These are phyloP conservation scores for Teratosphaeriaceae sp. DNA, from an alignment of 2,329 filamentous ascomycete genomes.

Conservation along the genomic window DNA sequence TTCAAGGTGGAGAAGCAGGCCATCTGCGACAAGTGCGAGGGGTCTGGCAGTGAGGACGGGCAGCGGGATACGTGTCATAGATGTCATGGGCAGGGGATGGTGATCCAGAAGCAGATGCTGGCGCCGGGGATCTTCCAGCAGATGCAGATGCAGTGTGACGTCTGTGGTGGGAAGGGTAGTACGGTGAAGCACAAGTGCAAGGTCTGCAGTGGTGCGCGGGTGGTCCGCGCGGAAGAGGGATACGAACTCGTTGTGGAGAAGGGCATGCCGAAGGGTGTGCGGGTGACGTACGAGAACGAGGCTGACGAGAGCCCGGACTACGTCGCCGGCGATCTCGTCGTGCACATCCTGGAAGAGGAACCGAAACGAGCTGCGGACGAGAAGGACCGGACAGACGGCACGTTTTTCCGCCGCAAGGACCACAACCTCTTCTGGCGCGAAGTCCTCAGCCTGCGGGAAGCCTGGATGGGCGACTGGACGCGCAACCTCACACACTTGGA, in stretches of 20 bases:
- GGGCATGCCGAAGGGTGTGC: conserved; percentile 68
- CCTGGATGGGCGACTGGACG: conserved; percentile 96
- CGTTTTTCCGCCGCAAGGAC: conserved; percentile 83
- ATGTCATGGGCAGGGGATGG: conserved; percentile 75
- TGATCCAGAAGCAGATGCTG: conserved; percentile 84
- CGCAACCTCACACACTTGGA: conserved; percentile 93
- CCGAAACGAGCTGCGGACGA: conserved; percentile 50
- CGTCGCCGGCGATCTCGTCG: conserved; percentile 81
- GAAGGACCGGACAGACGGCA: conserved; percentile 72
- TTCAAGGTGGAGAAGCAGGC: conserved; percentile 92
- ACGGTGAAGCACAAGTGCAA: conserved; percentile 80
- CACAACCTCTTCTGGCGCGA: conserved; percentile 91
- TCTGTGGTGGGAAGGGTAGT: conserved; percentile 82
- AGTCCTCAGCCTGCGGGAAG: conserved; percentile 79
- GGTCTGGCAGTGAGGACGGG: conserved; percentile 75
- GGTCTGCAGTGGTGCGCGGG: conserved; percentile 68
- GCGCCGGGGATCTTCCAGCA: conserved; percentile 99
- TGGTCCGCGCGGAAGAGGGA: conserved; percentile 66
- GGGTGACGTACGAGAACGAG: conserved; percentile 86
- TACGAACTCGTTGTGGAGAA: conserved; percentile 66
- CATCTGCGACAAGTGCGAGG: conserved; percentile 88
- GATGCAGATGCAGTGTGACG: conserved; percentile 84
- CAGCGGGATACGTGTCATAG: conserved; percentile 63
- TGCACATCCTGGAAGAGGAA: conserved; percentile 70
- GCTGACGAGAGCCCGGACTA: conserved; percentile 93